Base-by-base conservation (phyloP, 768 basidiomycete genomes). In the Phanerodontia chrysosporium region DNA sequence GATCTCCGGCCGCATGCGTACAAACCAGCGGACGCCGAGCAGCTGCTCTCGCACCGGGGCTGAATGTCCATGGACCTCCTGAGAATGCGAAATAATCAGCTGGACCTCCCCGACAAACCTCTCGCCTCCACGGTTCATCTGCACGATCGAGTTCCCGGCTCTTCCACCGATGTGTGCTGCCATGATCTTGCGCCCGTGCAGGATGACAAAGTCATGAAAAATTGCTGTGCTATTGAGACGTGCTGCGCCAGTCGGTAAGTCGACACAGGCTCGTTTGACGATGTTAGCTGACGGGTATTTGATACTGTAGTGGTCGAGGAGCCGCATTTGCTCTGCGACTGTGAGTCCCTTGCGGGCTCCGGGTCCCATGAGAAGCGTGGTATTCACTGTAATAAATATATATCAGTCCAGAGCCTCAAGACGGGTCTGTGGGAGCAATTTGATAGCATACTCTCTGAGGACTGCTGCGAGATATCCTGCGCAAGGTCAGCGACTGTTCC, bases 11-110 rank as follows among this genome's bases (percentile, higher is more conserved):
- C 9, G 9, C 12, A 12, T 13, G 8, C 21, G 32, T n/a, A 21
- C 44, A 16, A 59, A 30, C 58, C 58, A 59, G 21, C 58, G 58
- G 7, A 59, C 58, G 35, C 42, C 18, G 22, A 59, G 29, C 18
- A 59, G 49, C 18, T 25, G 45, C 28, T 45, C 24, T 14, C 45
- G 16, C 6, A 52, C 10, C 13, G 7, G 9, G 7, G 21, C n/a
- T 29, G 24, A 3, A 14, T 45, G 14, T 3, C 22, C 35, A n/a
- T 35, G 12, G 9, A 49, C 3, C 5, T 25, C 6, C 51, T 59
- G 58, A 3, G 13, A 24, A 32, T 59, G 58, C 2, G 35, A 6
- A 3, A 51, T 10, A 28, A 60, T 60, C n/a, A 29, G 13, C 18
- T 21, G 18, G 2, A 60, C 53, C 39, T 60, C 42, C 2, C 58